Evolutionary conservation across 345 rosid genomes (phyloP).

Genomic region (Chamaenerion angustifolium): DNA sequence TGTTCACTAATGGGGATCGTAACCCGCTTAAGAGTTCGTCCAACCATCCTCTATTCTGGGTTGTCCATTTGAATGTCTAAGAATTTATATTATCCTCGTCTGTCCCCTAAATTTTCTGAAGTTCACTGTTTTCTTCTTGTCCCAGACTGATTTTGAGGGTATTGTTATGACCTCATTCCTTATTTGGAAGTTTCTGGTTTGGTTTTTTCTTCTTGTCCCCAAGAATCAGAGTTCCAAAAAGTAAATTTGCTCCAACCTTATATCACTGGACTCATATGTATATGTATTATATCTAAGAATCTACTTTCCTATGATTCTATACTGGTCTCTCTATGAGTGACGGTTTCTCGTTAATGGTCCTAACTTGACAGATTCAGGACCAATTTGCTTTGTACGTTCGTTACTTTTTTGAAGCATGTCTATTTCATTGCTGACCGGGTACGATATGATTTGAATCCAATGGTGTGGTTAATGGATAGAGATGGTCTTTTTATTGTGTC

Average conservation of each 20-base stretch:
- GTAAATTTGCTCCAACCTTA: background rate
- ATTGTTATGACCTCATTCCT: conserved; percentile 11
- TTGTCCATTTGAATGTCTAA: no score
- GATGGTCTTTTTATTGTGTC: background rate
- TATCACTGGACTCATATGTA: background rate
- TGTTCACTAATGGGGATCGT: no score
- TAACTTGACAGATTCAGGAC: background rate
- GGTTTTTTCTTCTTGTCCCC: conserved; percentile 16
- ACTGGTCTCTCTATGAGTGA: background rate
- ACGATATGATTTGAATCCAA: no score
- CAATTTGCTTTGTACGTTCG: background rate
- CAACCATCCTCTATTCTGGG: no score
- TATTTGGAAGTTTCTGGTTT: conserved; percentile 54
- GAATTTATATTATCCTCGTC: no score
- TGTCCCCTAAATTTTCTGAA: background rate
- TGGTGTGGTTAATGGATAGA: background rate
- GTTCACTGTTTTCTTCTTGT: background rate
- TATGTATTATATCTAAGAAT: background rate
- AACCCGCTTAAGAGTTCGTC: no score
- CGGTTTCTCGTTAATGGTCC: conserved; percentile 3
- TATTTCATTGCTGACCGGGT: no score
- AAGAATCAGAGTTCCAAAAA: conserved; percentile 1
- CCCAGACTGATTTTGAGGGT: background rate
- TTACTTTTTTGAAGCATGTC: no score
- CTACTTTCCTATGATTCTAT: background rate